Percentiles rank a stretch among this genome's conserved stretches.
Evolutionary conservation across 768 basidiomycete species (phyloP).

Genomic region (Tricholoma saponaceum): DNA sequence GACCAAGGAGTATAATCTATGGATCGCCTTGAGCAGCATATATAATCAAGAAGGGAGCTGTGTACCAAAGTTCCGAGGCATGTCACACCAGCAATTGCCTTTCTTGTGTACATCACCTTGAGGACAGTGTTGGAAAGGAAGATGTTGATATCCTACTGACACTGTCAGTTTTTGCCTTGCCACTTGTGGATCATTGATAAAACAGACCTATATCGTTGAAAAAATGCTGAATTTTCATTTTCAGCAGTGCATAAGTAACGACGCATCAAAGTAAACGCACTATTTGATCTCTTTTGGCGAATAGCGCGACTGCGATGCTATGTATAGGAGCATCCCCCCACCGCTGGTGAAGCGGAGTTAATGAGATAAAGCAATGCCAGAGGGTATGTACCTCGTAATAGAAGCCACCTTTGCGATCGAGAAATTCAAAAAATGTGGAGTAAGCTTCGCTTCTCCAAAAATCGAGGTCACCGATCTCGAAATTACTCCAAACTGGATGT

Average conservation of each 20-base stretch:
- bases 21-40: neutral
- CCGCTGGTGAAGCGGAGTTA: constrained; percentile 41
- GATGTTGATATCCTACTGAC: constrained; percentile 64
- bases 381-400: constrained; percentile 62
- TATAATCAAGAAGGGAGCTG: neutral
- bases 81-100: constrained; percentile 41
- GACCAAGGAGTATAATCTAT: neutral
- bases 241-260: neutral
- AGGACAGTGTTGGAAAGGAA: constrained; percentile 70
- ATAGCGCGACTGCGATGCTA: constrained; percentile 72
- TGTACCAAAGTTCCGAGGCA: neutral
- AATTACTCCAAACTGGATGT: constrained; percentile 95
- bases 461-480: constrained; percentile 83
- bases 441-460: constrained; percentile 86
- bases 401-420: constrained; percentile 73
- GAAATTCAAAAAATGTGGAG: constrained; percentile 74
- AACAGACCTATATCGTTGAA: constrained; percentile 62
- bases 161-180: neutral
- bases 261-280: neutral
- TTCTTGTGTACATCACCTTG: constrained; percentile 36
- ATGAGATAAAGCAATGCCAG: neutral
- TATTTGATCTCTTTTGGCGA: constrained; percentile 62
- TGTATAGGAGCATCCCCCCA: constrained; percentile 89
- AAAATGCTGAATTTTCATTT: constrained; percentile 43
- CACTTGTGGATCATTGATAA: neutral